Evolutionary conservation across 768 basidiomycete species (phyloP).

Genomic region (Panus rudis): DNA sequence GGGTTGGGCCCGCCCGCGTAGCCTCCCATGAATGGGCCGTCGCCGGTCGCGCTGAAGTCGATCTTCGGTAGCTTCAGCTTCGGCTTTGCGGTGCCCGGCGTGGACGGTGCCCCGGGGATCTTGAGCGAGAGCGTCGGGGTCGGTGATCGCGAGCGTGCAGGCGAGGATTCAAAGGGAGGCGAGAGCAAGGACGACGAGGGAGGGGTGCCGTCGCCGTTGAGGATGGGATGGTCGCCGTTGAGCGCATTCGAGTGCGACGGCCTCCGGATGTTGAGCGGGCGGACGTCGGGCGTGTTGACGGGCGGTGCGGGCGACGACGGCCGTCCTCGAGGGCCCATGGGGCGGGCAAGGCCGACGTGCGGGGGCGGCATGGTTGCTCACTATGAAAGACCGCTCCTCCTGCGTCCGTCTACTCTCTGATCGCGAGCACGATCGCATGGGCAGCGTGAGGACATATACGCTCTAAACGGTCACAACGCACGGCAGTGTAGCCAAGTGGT

Average conservation of each 20-base stretch:
- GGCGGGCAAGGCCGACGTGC: conserved; percentile 29
- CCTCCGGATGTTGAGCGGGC: conserved; percentile 38
- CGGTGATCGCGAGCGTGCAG: conserved; percentile 11
- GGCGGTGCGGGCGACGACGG: conserved; percentile 34
- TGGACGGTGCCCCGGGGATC: conserved; percentile 25
- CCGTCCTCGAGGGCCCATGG: conserved; percentile 46
- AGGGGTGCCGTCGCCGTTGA: conserved; percentile 14
- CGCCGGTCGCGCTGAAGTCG: conserved; percentile 13
- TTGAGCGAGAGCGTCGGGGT: conserved; percentile 19
- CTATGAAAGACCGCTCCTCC: conserved; percentile 7
- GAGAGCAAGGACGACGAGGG: conserved; percentile 22
- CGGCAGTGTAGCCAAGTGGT: conserved; percentile 55
- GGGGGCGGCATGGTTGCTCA: conserved; percentile 20
- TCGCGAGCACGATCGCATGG: not conserved
- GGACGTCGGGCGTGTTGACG: conserved; percentile 24
- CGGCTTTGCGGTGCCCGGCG: not conserved
- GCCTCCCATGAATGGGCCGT: conserved; percentile 15
- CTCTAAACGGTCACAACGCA: conserved; percentile 7
- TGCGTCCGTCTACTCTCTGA: not conserved
- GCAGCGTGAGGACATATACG: not conserved
- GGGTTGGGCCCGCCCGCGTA: conserved; percentile 23
- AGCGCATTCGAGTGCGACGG: conserved; percentile 6
- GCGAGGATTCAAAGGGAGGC: conserved; percentile 17
- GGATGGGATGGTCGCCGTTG: not conserved
- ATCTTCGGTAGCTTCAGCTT: conserved; percentile 31